phyloP scores from a whole-genome alignment of 768 basidiomycete genomes.

The Suillus hirtellus region DNA sequence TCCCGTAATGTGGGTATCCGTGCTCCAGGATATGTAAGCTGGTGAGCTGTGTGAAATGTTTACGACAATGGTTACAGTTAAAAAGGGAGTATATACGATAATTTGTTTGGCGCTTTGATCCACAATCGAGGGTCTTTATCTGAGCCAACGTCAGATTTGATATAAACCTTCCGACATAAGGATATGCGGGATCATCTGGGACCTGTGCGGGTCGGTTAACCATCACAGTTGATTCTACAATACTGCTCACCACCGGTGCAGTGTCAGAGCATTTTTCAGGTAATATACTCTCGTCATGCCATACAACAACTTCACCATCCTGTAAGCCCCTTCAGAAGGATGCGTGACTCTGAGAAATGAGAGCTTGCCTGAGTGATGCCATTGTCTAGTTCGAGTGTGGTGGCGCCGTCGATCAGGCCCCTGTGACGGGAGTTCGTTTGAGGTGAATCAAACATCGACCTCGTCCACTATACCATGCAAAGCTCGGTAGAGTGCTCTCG shows the following conservation, averaged over 20 bases:
- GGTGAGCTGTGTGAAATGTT: slow-evolving; percentile 46
- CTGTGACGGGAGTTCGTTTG: slow-evolving; percentile 35
- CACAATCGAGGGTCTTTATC: slow-evolving; percentile 80
- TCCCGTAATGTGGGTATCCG: slow-evolving; percentile 74
- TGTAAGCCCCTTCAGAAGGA: slow-evolving; percentile 27
- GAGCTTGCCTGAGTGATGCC: slow-evolving; percentile 64
- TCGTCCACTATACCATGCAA: slow-evolving; percentile 59
- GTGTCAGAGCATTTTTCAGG: slow-evolving; percentile 72
- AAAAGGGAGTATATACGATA: slow-evolving; percentile 48
- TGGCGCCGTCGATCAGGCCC: slow-evolving; percentile 74
- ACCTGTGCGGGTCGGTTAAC: slow-evolving; percentile 37
- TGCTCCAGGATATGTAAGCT: slow-evolving; percentile 64
- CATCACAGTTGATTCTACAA: neutral
- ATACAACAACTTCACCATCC: slow-evolving; percentile 79
- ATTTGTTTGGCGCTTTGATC: slow-evolving; percentile 57
- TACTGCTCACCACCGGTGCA: slow-evolving; percentile 50
- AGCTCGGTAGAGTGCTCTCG: slow-evolving; percentile 72
- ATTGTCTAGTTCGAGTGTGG: slow-evolving; percentile 78
- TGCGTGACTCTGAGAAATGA: neutral
- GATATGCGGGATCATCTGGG: slow-evolving; percentile 58
- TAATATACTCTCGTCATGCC: slow-evolving; percentile 74
- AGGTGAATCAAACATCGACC: slow-evolving; percentile 14
- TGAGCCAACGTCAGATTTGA: slow-evolving; percentile 80
- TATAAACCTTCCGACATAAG: slow-evolving; percentile 76
- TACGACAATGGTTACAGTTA: slow-evolving; percentile 1